phyloP scores from a whole-genome alignment of 2,329 filamentous ascomycete genomes.

The Colletotrichum sp. region DNA sequence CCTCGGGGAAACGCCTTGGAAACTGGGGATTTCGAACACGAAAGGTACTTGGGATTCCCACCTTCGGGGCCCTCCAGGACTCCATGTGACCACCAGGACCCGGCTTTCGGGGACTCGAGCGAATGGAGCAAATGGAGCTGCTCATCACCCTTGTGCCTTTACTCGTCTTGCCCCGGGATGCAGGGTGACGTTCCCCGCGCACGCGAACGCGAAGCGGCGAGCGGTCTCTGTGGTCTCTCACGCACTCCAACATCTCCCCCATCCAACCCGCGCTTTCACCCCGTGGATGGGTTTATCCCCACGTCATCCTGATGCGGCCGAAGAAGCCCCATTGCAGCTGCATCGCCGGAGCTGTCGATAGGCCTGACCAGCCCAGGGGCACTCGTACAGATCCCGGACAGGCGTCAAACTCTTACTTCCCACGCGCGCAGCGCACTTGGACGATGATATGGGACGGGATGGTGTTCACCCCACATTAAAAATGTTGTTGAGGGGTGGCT shows the following conservation, averaged over 20 bases:
- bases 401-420: neutral
- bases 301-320: slow-evolving; percentile 17
- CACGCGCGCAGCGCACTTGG: neutral
- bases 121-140: neutral
- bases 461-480: slow-evolving; percentile 11
- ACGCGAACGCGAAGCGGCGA: neutral
- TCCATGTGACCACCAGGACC: neutral
- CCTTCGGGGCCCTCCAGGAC: neutral
- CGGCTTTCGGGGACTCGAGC: neutral
- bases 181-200: slow-evolving; percentile 18
- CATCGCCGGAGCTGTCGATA: neutral
- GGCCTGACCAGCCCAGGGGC: neutral
- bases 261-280: neutral
- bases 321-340: slow-evolving; percentile 14
- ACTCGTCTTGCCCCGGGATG: neutral
- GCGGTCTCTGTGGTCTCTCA: neutral
- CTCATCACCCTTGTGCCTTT: neutral
- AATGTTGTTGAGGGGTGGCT: slow-evolving; percentile 11
- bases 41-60: neutral
- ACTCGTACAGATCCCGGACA: neutral
- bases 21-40: neutral
- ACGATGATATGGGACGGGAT: neutral
- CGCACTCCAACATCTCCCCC: neutral
- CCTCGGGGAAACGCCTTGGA: slow-evolving; percentile 1
- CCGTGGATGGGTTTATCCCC: neutral